Evolutionary conservation across 1,284 basidiomycete species (phyloP).

Genomic region (Cerioporus squamosus): DNA sequence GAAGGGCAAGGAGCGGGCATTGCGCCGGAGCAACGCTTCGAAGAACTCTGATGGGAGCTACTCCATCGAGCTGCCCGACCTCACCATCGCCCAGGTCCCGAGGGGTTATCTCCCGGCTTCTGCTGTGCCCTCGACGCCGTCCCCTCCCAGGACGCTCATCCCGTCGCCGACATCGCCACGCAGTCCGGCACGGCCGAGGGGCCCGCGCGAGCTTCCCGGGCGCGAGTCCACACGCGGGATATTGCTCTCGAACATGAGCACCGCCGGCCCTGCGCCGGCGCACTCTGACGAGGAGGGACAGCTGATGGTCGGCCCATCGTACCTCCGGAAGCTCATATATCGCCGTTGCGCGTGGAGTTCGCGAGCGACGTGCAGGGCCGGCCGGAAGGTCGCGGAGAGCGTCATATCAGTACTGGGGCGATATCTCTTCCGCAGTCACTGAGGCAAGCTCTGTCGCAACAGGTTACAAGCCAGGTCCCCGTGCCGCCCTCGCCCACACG

Average conservation of each 20-base stretch:
- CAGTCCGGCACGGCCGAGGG: slow-evolving; percentile 30
- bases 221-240: slow-evolving; percentile 34
- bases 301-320: slow-evolving; percentile 8
- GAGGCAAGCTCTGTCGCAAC: slow-evolving; percentile 24
- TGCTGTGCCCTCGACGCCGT: slow-evolving; percentile 21
- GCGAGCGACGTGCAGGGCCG: slow-evolving; percentile 26
- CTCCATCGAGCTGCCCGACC: slow-evolving; percentile 35
- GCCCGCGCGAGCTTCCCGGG: slow-evolving; percentile 34
- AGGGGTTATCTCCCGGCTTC: slow-evolving; percentile 25
- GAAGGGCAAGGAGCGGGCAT: slow-evolving; percentile 22
- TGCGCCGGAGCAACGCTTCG: slow-evolving; percentile 27
- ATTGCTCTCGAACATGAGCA: slow-evolving; percentile 25
- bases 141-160: slow-evolving; percentile 21
- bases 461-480: slow-evolving; percentile 1
- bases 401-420: slow-evolving; percentile 30
- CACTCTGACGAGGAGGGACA: slow-evolving; percentile 5
- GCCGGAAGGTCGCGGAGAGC: slow-evolving; percentile 26
- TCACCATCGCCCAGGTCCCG: slow-evolving; percentile 26
- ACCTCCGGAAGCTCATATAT: slow-evolving; percentile 19
- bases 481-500: slow-evolving; percentile 16
- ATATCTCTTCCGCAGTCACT: slow-evolving; percentile 35
- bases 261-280: slow-evolving; percentile 7
- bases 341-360: slow-evolving; percentile 35
- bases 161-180: slow-evolving; percentile 25
- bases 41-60: slow-evolving; percentile 40